Percentiles rank a stretch among this genome's conserved stretches.
Evolutionary conservation across 345 rosid species (phyloP).

Genomic region (Aurinia saxatilis): DNA sequence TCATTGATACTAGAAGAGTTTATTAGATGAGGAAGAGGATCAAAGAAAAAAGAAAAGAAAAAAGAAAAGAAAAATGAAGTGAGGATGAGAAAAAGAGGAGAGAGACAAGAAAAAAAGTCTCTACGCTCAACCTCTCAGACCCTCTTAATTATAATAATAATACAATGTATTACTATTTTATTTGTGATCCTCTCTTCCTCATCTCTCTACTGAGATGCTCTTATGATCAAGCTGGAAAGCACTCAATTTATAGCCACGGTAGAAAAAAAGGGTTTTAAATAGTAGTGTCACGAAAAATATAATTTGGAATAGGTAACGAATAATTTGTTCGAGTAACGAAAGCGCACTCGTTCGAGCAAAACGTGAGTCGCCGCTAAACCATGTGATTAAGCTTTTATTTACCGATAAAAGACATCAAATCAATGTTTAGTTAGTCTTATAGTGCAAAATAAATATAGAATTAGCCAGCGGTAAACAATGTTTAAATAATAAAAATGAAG

Average conservation of each 20-base stretch:
- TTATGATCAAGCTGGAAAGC: not conserved
- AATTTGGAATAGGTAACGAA: slow-evolving; percentile 19
- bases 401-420: slow-evolving; percentile 1
- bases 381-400: slow-evolving; percentile 2
- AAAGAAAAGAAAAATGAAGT: too few species aligned
- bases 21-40: too few species aligned
- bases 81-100: too few species aligned
- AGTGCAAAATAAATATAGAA: not conserved
- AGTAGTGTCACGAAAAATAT: not conserved
- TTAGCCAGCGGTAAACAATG: not conserved
- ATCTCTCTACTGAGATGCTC: too few species aligned
- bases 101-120: too few species aligned
- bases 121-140: too few species aligned
- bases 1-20: too few species aligned
- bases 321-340: slow-evolving; percentile 49
- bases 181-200: too few species aligned
- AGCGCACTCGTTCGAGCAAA: slow-evolving; percentile 69
- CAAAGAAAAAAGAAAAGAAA: too few species aligned
- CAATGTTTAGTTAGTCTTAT: slow-evolving; percentile 1
- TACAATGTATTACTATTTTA: too few species aligned
- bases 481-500: not conserved
- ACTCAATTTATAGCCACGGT: slow-evolving; percentile 1
- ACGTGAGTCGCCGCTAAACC: slow-evolving; percentile 36
- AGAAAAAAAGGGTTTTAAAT: not conserved
- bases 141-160: too few species aligned